phyloP scores from a whole-genome alignment of 441 rosid species.

The Erodium texanum region DNA sequence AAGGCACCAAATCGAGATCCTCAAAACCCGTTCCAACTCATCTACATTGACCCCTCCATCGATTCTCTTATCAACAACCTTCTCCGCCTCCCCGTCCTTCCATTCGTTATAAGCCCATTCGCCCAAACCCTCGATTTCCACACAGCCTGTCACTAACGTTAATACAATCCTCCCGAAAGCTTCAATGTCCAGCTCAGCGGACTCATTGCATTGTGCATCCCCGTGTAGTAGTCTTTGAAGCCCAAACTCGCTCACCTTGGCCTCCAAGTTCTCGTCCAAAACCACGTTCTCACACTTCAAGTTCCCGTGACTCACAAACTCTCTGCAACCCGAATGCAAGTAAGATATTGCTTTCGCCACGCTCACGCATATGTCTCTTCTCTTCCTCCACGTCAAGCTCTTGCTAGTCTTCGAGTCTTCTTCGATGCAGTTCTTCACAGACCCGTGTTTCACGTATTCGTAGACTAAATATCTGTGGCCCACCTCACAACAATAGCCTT shows the following conservation, averaged over 20 bases:
- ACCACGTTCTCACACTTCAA: constrained; percentile 57
- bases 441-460: constrained; percentile 52
- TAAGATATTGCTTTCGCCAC: constrained; percentile 66
- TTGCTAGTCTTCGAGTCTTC: constrained; percentile 42
- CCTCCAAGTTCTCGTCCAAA: constrained; percentile 51
- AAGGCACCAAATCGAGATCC: too few relatives aligned
- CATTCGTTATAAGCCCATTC: constrained; percentile 50
- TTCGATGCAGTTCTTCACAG: constrained; percentile 36
- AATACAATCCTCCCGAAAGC: constrained; percentile 58
- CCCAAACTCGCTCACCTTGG: constrained; percentile 63
- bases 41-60: too few relatives aligned
- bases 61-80: constrained; percentile 35
- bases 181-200: constrained; percentile 57
- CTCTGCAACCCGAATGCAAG: constrained; percentile 67
- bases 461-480: constrained; percentile 52
- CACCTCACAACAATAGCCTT: constrained; percentile 63
- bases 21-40: too few relatives aligned
- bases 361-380: constrained; percentile 40
- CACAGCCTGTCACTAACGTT: constrained; percentile 38
- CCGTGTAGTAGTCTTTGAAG: constrained; percentile 19
- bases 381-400: constrained; percentile 56
- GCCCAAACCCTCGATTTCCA: constrained; percentile 20
- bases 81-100: constrained; percentile 40
- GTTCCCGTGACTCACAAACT: constrained; percentile 66
- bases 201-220: constrained; percentile 6